Evolutionary conservation across 331 rosid genomes (phyloP).

Genomic region (Quercus phellos): DNA sequence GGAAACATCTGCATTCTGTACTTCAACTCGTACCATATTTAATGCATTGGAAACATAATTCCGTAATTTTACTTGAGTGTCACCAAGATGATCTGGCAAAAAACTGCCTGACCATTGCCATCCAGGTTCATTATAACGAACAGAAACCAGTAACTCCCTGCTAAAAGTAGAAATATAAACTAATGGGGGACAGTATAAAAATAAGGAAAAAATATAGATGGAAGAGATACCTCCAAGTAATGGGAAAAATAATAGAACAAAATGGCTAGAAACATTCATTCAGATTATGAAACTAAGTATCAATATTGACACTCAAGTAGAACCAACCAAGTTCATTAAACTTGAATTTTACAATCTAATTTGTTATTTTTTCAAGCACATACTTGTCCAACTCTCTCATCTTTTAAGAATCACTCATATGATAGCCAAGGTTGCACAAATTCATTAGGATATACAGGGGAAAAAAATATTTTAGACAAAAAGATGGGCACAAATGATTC

Average conservation of each 20-base stretch:
- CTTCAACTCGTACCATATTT: conserved; percentile 81
- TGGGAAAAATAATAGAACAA: not conserved
- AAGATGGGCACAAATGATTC: not conserved
- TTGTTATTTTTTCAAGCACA: not conserved
- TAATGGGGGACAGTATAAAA: not conserved
- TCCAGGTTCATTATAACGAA: conserved; percentile 80
- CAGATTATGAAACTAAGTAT: not conserved
- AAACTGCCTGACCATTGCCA: conserved; percentile 99
- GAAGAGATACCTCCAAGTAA: not conserved
- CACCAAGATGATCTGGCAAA: conserved; percentile 84
- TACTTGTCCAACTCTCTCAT: not conserved
- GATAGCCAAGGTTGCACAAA: not conserved
- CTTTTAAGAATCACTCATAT: not conserved
- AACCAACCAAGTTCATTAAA: not conserved
- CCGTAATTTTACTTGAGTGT: conserved; percentile 87
- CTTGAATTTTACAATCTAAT: not conserved
- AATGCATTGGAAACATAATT: conserved; percentile 63
- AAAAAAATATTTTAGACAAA: not conserved
- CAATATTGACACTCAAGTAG: not conserved
- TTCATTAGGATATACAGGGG: not conserved
- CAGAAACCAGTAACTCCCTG: conserved; percentile 88
- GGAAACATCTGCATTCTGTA: conserved; percentile 92
- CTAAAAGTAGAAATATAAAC: conserved; percentile 16
- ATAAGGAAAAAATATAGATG: not conserved
- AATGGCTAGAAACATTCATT: not conserved